Percentiles rank a stretch among this genome's conserved stretches.
These are phyloP conservation scores for Coemansia sp. DNA, from an alignment of 192 early-diverging fungal genomes.

Conservation along the genomic window DNA sequence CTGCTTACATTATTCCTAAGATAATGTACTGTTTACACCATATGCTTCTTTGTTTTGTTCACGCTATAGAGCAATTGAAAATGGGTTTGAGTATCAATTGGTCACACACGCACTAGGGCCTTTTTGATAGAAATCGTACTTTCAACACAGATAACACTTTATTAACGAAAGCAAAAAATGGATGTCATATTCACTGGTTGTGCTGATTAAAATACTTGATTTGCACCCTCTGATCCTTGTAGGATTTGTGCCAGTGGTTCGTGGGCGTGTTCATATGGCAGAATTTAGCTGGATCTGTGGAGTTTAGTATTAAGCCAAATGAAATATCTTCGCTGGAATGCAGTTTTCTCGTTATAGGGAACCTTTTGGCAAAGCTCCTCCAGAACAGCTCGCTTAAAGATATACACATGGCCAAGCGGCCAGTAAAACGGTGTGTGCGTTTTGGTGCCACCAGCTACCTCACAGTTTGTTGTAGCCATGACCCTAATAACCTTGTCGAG, in stretches of 20 bases:
- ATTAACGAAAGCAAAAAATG: too few species aligned
- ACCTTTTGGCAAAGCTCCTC: neutral
- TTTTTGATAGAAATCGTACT: too few species aligned
- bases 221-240: neutral
- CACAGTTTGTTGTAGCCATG: neutral
- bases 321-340: conserved; percentile 6
- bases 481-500: conserved; percentile 1
- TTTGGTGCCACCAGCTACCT: neutral
- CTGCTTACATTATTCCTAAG: too few species aligned
- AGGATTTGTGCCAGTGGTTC: conserved; percentile 4
- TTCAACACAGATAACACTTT: too few species aligned
- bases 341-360: neutral
- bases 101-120: too few species aligned
- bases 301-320: conserved; percentile 1
- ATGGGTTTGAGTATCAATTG: too few species aligned
- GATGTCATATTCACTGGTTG: conserved; percentile 3
- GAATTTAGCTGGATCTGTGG: neutral
- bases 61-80: too few species aligned
- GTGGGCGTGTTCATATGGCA: neutral
- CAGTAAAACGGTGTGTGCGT: neutral
- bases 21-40: too few species aligned
- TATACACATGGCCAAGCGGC: neutral
- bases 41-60: too few species aligned
- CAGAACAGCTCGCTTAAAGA: conserved; percentile 1
- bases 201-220: conserved; percentile 7